A percentile compares a stretch with the other conserved stretches of the same genome.
Conservation (phyloP, 768 basidiomycete genomes). For the Cystobasidium tubakii region DNA sequence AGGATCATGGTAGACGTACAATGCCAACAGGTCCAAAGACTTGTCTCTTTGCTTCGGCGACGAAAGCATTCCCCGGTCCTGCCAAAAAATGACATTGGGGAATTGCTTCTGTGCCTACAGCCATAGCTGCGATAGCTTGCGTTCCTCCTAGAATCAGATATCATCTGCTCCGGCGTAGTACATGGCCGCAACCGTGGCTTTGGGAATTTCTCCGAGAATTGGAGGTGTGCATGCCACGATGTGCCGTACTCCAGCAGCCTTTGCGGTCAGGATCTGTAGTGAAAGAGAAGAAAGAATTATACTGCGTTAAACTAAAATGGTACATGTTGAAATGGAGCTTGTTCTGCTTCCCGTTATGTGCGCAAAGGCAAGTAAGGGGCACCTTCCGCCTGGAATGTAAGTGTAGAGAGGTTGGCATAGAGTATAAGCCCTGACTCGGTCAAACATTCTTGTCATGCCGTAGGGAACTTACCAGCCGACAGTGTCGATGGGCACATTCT, state of each 20-base stretch:
- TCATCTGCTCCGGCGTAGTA: slow-evolving; percentile 40
- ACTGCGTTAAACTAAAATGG: too few relatives aligned
- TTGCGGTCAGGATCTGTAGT: not conserved
- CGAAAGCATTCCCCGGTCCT: slow-evolving; percentile 41
- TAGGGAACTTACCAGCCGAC: slow-evolving; percentile 36
- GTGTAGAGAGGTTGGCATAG: not conserved
- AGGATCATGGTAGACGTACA: not conserved
- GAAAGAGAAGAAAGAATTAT: too few relatives aligned
- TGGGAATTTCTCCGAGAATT: slow-evolving; percentile 38
- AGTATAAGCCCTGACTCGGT: not conserved
- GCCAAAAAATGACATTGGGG: slow-evolving; percentile 39
- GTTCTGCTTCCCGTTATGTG: slow-evolving; percentile 41
- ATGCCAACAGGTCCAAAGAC: slow-evolving; percentile 40
- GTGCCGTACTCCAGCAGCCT: not conserved
- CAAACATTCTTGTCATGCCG: not conserved
- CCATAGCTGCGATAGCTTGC: slow-evolving; percentile 41
- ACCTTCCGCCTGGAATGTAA: slow-evolving; percentile 41
- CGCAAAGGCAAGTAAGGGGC: slow-evolving; percentile 39
- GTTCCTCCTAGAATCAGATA: slow-evolving; percentile 40
- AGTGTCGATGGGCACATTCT: slow-evolving; percentile 34
- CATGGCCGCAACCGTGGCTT: slow-evolving; percentile 39
- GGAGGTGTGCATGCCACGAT: slow-evolving; percentile 41
- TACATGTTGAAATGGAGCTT: too few relatives aligned
- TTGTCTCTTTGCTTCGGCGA: slow-evolving; percentile 39
- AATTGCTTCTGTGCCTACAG: slow-evolving; percentile 39